These are phyloP conservation scores for Dactylonectria estremocensis DNA, from an alignment of 2,329 filamentous ascomycete genomes.

Conservation along the genomic window DNA sequence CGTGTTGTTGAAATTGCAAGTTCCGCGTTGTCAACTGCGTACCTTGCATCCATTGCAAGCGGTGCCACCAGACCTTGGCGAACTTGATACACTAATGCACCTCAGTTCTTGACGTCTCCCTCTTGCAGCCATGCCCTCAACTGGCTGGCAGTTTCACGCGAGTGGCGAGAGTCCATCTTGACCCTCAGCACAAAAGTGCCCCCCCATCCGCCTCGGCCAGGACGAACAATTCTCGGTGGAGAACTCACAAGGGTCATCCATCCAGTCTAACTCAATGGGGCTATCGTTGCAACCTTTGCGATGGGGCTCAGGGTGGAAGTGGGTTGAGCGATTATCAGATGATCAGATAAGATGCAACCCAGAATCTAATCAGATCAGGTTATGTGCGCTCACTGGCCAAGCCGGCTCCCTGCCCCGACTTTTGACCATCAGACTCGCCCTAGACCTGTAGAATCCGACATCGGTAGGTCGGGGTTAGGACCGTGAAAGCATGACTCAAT, in stretches of 20 bases:
- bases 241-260: conserved; percentile 23
- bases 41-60: conserved; percentile 9
- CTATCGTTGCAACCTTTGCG: conserved; percentile 28
- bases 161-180: conserved; percentile 14
- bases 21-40: not conserved
- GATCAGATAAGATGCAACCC: conserved; percentile 41
- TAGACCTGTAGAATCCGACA: conserved; percentile 29
- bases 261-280: conserved; percentile 16
- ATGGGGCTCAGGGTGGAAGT: conserved; percentile 19
- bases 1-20: conserved; percentile 60
- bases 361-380: conserved; percentile 49
- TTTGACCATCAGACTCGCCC: not conserved
- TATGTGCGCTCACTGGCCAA: conserved; percentile 38
- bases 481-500: conserved; percentile 9
- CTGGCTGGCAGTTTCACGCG: not conserved
- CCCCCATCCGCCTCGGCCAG: conserved; percentile 21
- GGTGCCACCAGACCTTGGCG: conserved; percentile 25
- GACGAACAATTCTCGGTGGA: conserved; percentile 18
- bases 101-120: conserved; percentile 5
- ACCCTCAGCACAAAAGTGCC: not conserved
- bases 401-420: conserved; percentile 13
- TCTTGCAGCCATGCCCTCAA: conserved; percentile 7
- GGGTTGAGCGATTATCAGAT: conserved; percentile 42
- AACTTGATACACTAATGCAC: conserved; percentile 35
- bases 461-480: conserved; percentile 25